Evolutionary conservation across 2,329 filamentous ascomycete species (phyloP), one percentile per base, ranked within the genome.

Genomic region (Cladophialophora bantiana): DNA sequence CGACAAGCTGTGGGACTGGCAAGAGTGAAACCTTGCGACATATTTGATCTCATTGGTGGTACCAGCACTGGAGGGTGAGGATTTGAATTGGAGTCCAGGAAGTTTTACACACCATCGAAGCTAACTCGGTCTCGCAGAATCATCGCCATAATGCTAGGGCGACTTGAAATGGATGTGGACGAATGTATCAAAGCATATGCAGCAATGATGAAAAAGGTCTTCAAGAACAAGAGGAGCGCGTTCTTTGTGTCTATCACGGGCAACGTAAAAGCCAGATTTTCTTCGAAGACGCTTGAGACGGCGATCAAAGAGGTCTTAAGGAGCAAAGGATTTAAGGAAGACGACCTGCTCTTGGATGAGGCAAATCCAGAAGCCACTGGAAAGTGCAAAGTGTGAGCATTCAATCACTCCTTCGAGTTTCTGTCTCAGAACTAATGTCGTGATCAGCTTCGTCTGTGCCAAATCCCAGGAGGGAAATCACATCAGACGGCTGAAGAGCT

Each of bases 91-190:
- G 9, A 6, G n/a, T n/a, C 18, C 32, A 26, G 5, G 5, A 26
- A 6, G 7, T 15, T 50, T 42, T 13, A 1, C 10, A n/a, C 40
- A 5, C 15, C 15, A 9, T n/a, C 5, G 15, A 42, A n/a, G 20
- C 55, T 38, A 42, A 58, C 10, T 59, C 20, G n/a, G 7, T 34
- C 15, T 50, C 9, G 9, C 38, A 69, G 67, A 1, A 68, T 81
- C 3, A 78, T 80, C 32, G 76, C 76, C 0, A 77, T 80, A 20
- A 79, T 80, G 76, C 68, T 81, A 0, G 77, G 77, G 0, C 72
- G 78, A 1, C 68, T 81, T 0, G 70, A 75, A 7, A 79, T 80
- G 75, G 71, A 64, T 10, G 69, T 78, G 0, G 72, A 78, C 2
- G 74, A 78, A 52, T 77, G 75, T 31, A 75, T 80, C 12, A 9